These are phyloP conservation scores for Lactarius sanguifluus DNA, from an alignment of 768 basidiomycete species.

Conservation along the genomic window DNA sequence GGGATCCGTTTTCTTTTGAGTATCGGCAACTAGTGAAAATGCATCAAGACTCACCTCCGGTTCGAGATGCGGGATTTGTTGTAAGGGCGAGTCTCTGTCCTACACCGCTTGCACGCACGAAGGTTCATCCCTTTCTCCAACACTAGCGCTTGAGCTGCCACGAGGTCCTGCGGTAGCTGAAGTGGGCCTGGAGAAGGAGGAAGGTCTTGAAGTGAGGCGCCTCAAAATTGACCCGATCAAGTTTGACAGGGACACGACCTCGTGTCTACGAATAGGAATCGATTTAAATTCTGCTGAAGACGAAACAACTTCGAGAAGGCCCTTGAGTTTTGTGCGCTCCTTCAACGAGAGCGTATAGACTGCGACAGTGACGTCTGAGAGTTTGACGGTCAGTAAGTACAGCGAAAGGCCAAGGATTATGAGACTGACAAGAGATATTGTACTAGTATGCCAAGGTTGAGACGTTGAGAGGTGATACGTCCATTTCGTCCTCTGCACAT, in stretches of 20 bases:
- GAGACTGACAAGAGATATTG: constrained; percentile 78
- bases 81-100: constrained; percentile 94
- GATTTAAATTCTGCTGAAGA: constrained; percentile 96
- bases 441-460: constrained; percentile 98
- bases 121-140: constrained; percentile 89
- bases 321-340: constrained; percentile 95
- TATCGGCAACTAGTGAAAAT: not conserved
- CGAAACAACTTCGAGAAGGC: constrained; percentile 92
- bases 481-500: constrained; percentile 84
- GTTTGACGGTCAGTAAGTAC: constrained; percentile 16
- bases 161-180: constrained; percentile 91
- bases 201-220: constrained; percentile 98
- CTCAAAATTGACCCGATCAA: constrained; percentile 80
- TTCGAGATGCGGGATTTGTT: constrained; percentile 97
- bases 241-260: constrained; percentile 96
- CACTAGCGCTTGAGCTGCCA: constrained; percentile 84
- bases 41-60: constrained; percentile 55
- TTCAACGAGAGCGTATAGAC: constrained; percentile 94
- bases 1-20: not conserved
- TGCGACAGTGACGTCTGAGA: constrained; percentile 89
- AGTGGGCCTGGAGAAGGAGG: constrained; percentile 94
- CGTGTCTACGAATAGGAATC: constrained; percentile 93
- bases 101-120: constrained; percentile 97
- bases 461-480: constrained; percentile 87
- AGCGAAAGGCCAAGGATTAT: not conserved